phyloP scores from a whole-genome alignment of 2,329 filamentous ascomycete genomes.

The Beauveria scarabaeidicola region DNA sequence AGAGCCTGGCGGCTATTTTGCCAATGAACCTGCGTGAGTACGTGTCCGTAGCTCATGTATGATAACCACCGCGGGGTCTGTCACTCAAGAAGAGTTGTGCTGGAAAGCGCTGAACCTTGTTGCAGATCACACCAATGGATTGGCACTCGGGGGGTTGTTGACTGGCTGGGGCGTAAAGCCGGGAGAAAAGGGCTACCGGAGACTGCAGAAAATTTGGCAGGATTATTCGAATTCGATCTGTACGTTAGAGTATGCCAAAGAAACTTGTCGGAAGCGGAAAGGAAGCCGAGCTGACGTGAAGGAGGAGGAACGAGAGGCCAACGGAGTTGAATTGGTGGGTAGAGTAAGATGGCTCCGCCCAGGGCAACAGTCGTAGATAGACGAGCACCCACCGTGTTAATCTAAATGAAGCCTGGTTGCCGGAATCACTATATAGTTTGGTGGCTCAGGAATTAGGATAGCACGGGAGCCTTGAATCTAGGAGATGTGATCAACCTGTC shows the following conservation, averaged over 20 bases:
- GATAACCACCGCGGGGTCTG: neutral
- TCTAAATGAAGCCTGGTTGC: neutral
- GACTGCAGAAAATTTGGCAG: neutral
- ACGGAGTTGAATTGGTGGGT: constrained; percentile 4
- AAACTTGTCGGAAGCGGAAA: constrained; percentile 3
- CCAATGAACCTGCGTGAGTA: neutral
- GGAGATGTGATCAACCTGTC: neutral
- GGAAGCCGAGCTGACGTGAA: constrained; percentile 1
- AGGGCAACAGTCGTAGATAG: constrained; percentile 4
- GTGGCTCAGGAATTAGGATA: neutral
- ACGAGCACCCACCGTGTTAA: neutral
- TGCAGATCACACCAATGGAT: constrained; percentile 1
- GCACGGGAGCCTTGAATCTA: neutral
- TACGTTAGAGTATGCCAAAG: neutral
- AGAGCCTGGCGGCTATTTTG: neutral
- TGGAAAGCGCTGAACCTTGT: neutral
- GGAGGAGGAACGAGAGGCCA: constrained; percentile 1
- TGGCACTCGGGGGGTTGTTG: neutral
- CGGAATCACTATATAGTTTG: neutral
- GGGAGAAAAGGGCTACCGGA: neutral
- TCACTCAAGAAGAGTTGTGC: neutral
- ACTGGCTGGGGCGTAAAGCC: neutral
- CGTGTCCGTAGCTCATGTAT: neutral
- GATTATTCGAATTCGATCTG: neutral
- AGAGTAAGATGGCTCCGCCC: constrained; percentile 6